Conservation (phyloP, 306 rosid genomes). For the Oxytropis ochrocephala region DNA sequence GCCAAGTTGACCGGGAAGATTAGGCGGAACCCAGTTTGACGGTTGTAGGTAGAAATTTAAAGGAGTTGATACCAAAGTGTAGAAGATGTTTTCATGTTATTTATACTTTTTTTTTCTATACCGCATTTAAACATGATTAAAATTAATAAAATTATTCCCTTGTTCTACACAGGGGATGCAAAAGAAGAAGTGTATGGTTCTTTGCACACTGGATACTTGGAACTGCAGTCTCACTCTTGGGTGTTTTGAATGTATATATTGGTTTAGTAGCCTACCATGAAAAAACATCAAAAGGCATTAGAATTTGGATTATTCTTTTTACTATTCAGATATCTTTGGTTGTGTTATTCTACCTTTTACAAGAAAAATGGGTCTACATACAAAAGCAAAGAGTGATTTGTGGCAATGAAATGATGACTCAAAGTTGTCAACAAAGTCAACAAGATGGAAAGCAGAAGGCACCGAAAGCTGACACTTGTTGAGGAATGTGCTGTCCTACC, state of each 20-base stretch:
- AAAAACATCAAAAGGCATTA: conserved; percentile 59
- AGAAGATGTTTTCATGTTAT: no score
- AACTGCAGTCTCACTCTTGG: conserved; percentile 51
- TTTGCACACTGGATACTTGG: conserved; percentile 74
- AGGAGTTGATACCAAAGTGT: no score
- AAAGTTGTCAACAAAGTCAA: conserved; percentile 16
- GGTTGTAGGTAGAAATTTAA: no score
- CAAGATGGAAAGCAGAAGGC: conserved; percentile 37
- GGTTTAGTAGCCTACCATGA: conserved; percentile 70
- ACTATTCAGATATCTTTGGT: conserved; percentile 50
- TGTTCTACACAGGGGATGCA: conserved; percentile 48
- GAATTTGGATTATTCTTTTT: conserved; percentile 60
- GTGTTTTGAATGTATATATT: conserved; percentile 60
- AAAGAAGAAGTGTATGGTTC: conserved; percentile 70
- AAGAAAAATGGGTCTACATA: conserved; percentile 77
- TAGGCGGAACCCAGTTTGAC: no score
- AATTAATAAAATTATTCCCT: neutral
- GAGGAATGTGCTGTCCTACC: conserved; percentile 19
- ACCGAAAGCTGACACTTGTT: conserved; percentile 38
- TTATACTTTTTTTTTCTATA: neutral
- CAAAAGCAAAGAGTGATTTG: conserved; percentile 52
- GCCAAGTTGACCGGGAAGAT: no score
- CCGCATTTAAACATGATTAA: neutral
- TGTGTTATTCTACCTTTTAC: conserved; percentile 72
- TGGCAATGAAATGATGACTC: conserved; percentile 28